phyloP scores from a whole-genome alignment of 2,329 filamentous ascomycete genomes.

The Xylaria sp. region DNA sequence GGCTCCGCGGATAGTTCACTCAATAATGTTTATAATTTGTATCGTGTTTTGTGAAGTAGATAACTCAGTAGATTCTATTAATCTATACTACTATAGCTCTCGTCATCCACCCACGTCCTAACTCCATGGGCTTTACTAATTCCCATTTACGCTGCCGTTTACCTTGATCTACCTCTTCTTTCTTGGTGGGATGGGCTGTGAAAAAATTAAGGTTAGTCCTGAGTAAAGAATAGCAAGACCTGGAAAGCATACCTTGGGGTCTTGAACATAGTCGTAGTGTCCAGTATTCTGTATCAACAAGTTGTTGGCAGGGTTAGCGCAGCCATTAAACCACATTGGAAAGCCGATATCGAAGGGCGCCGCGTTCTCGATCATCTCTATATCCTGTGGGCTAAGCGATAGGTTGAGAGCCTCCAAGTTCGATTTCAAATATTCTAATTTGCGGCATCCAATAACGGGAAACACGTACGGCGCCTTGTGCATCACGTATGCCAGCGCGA shows the following conservation, averaged over 20 bases:
- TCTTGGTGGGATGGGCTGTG: constrained; percentile 2
- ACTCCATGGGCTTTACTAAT: background rate
- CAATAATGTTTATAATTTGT: too few species aligned
- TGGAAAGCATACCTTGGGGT: background rate
- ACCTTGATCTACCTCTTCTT: background rate
- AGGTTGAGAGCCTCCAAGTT: constrained; percentile 62
- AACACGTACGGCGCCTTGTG: constrained; percentile 59
- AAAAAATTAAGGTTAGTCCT: background rate
- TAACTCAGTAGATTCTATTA: too few species aligned
- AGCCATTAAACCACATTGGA: constrained; percentile 55
- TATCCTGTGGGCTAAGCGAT: constrained; percentile 54
- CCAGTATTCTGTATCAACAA: constrained; percentile 4
- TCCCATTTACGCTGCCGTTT: background rate
- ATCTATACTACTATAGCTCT: background rate
- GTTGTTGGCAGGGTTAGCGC: constrained; percentile 6
- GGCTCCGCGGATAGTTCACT: too few species aligned
- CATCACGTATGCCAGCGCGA: constrained; percentile 59
- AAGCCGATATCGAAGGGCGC: constrained; percentile 61
- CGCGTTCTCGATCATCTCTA: constrained; percentile 58
- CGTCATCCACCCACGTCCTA: background rate
- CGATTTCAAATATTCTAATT: constrained; percentile 55
- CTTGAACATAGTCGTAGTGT: constrained; percentile 8
- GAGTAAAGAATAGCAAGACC: background rate
- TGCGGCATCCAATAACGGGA: constrained; percentile 59
- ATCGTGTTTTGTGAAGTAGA: too few species aligned